Base-by-base conservation (phyloP, 163 green algal species). In the Chlamydomonas reinhardtii region DNA sequence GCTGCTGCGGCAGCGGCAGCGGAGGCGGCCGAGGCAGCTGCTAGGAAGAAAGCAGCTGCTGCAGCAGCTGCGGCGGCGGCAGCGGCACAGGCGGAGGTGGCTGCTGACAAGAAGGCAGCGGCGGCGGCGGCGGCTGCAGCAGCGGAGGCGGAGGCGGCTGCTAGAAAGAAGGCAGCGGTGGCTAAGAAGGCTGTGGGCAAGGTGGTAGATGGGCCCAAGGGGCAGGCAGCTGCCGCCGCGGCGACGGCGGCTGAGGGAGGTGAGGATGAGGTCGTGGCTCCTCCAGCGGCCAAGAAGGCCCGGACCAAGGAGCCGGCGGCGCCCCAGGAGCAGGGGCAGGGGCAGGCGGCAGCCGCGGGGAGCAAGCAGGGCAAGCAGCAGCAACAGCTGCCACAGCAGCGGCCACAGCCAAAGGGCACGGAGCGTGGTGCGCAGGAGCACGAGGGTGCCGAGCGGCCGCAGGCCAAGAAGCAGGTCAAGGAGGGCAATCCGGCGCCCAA, bases 381-480 rank as follows among this genome's bases (percentile, higher is more conserved):
- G 62, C 11, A 86, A 56, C 61, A 37, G 71, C 12, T 64, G 62
- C 15, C 64, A 31, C 31, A 72, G 69, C 31, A 82, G 70, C 35
- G 79, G 39, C 35, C 76, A 59, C 54, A 88, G 66, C 43, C 78
- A 27, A 32, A 83, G 66, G 54, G 73, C 37, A n/a, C 72, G 56
- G 64, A 71, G 82, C 34, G 85, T 37, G 31, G 16, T 32, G 66
- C 54, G 76, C 12, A 17, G 19, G 22, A 16, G 19, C 8, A 84
- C 66, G 43, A 74, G 27, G 3, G 2, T 2, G 62, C 62, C 8
- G 62, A 22, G 15, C 5, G 16, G 27, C 62, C 25, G 62, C 62
- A 32, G 25, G 5, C 25, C 5, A 17, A 16, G 62, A 32, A 70
- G 25, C 4, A 34, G 25, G 24, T 19, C 59, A 70, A 70, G 27